Base-by-base conservation (phyloP, 371 early-diverging fungal genomes). In the Neoconidiobolus thromboides region DNA sequence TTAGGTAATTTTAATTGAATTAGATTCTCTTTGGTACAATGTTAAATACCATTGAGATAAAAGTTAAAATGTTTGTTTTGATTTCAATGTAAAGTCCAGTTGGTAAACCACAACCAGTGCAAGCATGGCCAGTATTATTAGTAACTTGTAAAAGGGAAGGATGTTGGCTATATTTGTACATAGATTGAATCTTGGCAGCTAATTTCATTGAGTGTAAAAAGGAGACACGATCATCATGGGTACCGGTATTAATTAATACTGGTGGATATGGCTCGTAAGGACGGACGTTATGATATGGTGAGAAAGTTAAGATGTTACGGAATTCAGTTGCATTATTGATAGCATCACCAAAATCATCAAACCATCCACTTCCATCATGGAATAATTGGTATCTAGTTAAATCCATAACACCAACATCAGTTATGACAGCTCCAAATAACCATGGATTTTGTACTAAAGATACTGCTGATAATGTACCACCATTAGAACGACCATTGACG, bases 401-500 rank as follows among this genome's bases (percentile, higher is more conserved):
- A 64, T 78, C 78, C 63, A 69, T 15, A 36, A 75, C 74, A 15
- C 75, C 75, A 38, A 78, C 78, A 48, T 72, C 72, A 12, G 73
- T 67, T 0, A 78, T 60, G 3, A 58, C 73, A 38, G 62, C 62
- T 1, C 74, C 79, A 64, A 74, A 78, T 14, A 77, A 64, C 48
- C 77, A 77, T 3, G 78, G 78, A 1, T 70, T 70, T 63, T 74
- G 61, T 53, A 44, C 54, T 36, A 50, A 39, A 43, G 12, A 10
- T 1, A 40, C 61, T 9, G 62, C 69, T 26, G 80, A 77, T 14
- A 76, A 58, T 49, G 77, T 55, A 59, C 87, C 87, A 55, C 81
- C 85, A 64, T 84, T 82, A 10, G 82, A 82, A 0, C 77, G 84
- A 63, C 83, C 83, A 51, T 83, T 79, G 60, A 82, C 81, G 14